Evolutionary conservation across 768 basidiomycete genomes (phyloP).

Genomic region (Candolleomyces eurysporus): DNA sequence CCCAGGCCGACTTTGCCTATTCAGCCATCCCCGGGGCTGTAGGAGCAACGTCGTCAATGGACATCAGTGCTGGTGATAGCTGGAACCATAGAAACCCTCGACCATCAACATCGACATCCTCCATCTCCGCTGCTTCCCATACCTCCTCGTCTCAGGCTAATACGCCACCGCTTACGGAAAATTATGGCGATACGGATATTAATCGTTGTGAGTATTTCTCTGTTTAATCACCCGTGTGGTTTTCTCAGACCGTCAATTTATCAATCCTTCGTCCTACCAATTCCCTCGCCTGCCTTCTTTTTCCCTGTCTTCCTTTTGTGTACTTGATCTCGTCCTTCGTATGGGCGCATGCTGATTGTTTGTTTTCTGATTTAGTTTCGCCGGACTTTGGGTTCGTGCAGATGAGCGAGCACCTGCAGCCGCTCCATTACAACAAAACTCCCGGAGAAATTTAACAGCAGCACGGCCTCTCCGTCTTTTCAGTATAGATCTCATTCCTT

Average conservation of each 20-base stretch:
- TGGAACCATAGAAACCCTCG: slow-evolving; percentile 57
- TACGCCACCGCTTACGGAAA: slow-evolving; percentile 73
- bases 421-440: slow-evolving; percentile 60
- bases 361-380: slow-evolving; percentile 44
- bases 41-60: slow-evolving; percentile 42
- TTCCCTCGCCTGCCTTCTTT: slow-evolving; percentile 2
- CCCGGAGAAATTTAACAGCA: slow-evolving; percentile 44
- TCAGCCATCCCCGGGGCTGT: slow-evolving; percentile 53
- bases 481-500: slow-evolving; percentile 2
- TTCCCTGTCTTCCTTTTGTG: slow-evolving; percentile 2
- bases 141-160: slow-evolving; percentile 80
- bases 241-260: slow-evolving; percentile 2
- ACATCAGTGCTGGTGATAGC: slow-evolving; percentile 33
- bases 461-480: neutral
- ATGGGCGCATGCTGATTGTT: slow-evolving; percentile 14
- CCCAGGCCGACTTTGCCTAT: slow-evolving; percentile 80
- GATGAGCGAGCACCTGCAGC: slow-evolving; percentile 71
- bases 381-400: slow-evolving; percentile 84
- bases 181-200: slow-evolving; percentile 71
- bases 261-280: neutral
- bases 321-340: neutral
- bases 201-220: slow-evolving; percentile 69
- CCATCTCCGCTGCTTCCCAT: slow-evolving; percentile 73
- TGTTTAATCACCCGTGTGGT: slow-evolving; percentile 1
- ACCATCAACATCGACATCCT: slow-evolving; percentile 76